Base-by-base conservation (phyloP, 176 grass and related monocot species). In the Cenchrus americanus region DNA sequence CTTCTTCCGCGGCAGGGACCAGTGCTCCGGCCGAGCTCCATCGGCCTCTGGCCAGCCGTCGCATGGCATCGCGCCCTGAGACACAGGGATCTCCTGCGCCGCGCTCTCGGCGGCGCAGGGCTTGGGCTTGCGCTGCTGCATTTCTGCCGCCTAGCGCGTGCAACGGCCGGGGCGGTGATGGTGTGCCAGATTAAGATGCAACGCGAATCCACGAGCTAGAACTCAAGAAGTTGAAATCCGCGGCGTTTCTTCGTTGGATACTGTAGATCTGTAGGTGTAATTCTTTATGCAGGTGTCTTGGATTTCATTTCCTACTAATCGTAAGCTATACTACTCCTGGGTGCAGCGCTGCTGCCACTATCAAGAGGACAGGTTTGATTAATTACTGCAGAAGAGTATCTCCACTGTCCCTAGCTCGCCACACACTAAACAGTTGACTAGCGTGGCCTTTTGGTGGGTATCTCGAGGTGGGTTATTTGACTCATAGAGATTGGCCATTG, bases 121-220 rank as follows among this genome's bases (percentile, higher is more conserved):
- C 80, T 87, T 87, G 79, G 79, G 71, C 72, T 88, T 83, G 55
- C 86, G 86, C 18, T 83, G 86, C 86, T 83, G 86, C 86, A 83
- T 88, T 8, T 49, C n/a, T 14, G 17, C 4, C 5, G 12, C 44
- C 34, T 21, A 0, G 47, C 8, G 34, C 8, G 27, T 37, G 13
- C 69, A 17, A 5, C 4, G 1, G n/a, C n/a, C n/a, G n/a, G 32
- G 6, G 9, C 70, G 26, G 23, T 23, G 1, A 24, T 13, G 7
- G 22, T 19, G 77, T 21, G 27, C 15, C 48, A 42, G 37, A 24
- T 58, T 13, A 13, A 5, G 66, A n/a, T 79, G 53, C 75, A 41
- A 51, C 27, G 66, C 43, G 51, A 72, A 62, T 34, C 42, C 47
- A 27, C 24, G 2, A 17, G 24, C 14, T 14, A 62, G 42, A 34